Evolutionary conservation across 1,139 yeast species (phyloP).

Genomic region (Candida tropicalis): DNA sequence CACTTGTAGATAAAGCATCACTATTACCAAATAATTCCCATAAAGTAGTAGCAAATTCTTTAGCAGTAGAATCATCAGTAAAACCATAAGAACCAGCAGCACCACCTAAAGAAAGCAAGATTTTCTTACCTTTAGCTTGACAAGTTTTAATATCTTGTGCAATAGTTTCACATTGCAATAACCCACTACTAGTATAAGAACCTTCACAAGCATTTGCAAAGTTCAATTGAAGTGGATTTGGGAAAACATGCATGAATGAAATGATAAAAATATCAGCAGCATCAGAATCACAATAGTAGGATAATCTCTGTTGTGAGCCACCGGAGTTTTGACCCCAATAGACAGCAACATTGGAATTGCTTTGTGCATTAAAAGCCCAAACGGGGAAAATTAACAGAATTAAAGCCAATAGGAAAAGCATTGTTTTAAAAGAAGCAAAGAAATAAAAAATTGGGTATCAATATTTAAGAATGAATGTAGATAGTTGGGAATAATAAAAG

Average conservation of each 20-base stretch:
- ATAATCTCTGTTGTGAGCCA: slow-evolving; percentile 63
- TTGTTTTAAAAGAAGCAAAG: background rate
- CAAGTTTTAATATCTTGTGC: slow-evolving; percentile 83
- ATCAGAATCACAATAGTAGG: slow-evolving; percentile 67
- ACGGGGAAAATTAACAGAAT: slow-evolving; percentile 11
- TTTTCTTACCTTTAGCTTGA: slow-evolving; percentile 75
- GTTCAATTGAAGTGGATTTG: slow-evolving; percentile 51
- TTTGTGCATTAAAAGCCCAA: slow-evolving; percentile 43
- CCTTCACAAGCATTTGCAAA: slow-evolving; percentile 70
- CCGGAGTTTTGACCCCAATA: slow-evolving; percentile 91
- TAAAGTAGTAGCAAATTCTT: slow-evolving; percentile 67
- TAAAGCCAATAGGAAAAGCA: slow-evolving; percentile 5
- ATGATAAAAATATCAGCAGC: slow-evolving; percentile 73
- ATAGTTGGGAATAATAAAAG: background rate
- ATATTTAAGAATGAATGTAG: slow-evolving; percentile 4
- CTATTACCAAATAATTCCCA: slow-evolving; percentile 93
- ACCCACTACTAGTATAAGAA: slow-evolving; percentile 51
- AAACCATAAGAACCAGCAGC: slow-evolving; percentile 82
- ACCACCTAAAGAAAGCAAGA: slow-evolving; percentile 86
- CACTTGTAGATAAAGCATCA: slow-evolving; percentile 29
- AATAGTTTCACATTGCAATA: slow-evolving; percentile 61
- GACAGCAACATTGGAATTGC: slow-evolving; percentile 66
- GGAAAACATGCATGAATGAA: slow-evolving; percentile 70
- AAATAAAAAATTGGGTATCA: slow-evolving; percentile 1
- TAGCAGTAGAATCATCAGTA: slow-evolving; percentile 60